Evolutionary conservation across 2,329 filamentous ascomycete genomes (phyloP).

Genomic region (Calonectria multiphialidica): DNA sequence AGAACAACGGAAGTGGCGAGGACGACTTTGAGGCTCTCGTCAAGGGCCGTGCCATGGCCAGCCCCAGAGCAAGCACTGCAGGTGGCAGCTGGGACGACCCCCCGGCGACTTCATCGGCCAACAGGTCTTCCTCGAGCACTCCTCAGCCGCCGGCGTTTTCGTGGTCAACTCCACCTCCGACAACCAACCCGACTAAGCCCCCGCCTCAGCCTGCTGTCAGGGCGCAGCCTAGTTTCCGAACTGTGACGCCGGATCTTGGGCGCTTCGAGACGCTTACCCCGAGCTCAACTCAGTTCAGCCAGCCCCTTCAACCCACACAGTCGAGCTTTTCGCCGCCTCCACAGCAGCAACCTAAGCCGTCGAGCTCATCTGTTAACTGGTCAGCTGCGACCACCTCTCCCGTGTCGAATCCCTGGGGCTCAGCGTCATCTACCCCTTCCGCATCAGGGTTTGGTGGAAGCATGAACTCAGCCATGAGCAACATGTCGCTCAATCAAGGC

Average conservation of each 20-base stretch:
- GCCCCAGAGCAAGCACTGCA: slow-evolving; percentile 54
- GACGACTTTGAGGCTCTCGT: slow-evolving; percentile 92
- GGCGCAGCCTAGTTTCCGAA: slow-evolving; percentile 60
- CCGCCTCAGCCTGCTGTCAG: slow-evolving; percentile 51
- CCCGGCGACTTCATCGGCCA: slow-evolving; percentile 50
- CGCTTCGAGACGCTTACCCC: slow-evolving; percentile 68
- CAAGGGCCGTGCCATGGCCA: slow-evolving; percentile 68
- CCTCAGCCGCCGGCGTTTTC: slow-evolving; percentile 67
- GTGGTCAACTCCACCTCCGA: slow-evolving; percentile 71
- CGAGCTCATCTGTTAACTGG: slow-evolving; percentile 63
- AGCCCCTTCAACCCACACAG: slow-evolving; percentile 65
- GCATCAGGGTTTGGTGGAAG: slow-evolving; percentile 49
- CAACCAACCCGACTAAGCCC: slow-evolving; percentile 48
- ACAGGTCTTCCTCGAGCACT: slow-evolving; percentile 51
- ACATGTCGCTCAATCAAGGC: slow-evolving; percentile 61
- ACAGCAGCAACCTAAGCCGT: slow-evolving; percentile 33
- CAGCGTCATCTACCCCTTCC: slow-evolving; percentile 46
- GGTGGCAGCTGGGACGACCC: slow-evolving; percentile 63
- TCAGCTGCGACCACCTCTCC: slow-evolving; percentile 52
- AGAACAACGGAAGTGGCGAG: slow-evolving; percentile 65
- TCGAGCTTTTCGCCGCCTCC: slow-evolving; percentile 45
- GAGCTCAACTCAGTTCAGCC: slow-evolving; percentile 72
- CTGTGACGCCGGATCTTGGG: slow-evolving; percentile 70
- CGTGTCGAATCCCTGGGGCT: slow-evolving; percentile 62
- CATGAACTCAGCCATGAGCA: slow-evolving; percentile 60